Percentiles rank a stretch among this genome's conserved stretches.
These are phyloP conservation scores for Suillus decipiens DNA, from an alignment of 768 basidiomycete genomes.

Conservation along the genomic window DNA sequence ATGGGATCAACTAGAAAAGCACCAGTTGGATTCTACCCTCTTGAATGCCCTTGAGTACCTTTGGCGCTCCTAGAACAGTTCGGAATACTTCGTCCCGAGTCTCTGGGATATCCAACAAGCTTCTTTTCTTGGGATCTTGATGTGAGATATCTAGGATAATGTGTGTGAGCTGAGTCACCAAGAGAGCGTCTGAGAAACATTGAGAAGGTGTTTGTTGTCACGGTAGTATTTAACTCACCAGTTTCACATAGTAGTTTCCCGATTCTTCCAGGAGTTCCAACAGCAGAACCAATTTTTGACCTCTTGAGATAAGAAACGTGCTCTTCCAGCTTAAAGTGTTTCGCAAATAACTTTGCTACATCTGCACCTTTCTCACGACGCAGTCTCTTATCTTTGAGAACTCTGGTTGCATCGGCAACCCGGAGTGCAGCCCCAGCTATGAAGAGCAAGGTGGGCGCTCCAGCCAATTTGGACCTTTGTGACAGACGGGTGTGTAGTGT, in stretches of 20 bases:
- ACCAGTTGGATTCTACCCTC: slow-evolving; percentile 80
- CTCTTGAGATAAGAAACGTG: slow-evolving; percentile 81
- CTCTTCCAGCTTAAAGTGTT: slow-evolving; percentile 88
- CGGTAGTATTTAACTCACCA: slow-evolving; percentile 41
- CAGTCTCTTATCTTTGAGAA: slow-evolving; percentile 67
- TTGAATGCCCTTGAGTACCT: slow-evolving; percentile 61
- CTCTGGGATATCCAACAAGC: slow-evolving; percentile 80
- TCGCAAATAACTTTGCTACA: slow-evolving; percentile 94
- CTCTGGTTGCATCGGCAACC: slow-evolving; percentile 83
- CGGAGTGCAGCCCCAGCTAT: slow-evolving; percentile 88
- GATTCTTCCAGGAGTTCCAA: slow-evolving; percentile 89
- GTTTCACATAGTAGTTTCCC: slow-evolving; percentile 81
- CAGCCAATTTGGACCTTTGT: slow-evolving; percentile 74
- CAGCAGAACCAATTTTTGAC: slow-evolving; percentile 87
- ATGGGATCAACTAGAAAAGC: slow-evolving; percentile 53
- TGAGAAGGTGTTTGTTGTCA: slow-evolving; percentile 1
- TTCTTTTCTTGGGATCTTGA: slow-evolving; percentile 75
- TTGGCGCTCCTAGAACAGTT: slow-evolving; percentile 63
- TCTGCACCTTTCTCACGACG: slow-evolving; percentile 86
- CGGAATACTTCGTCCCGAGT: slow-evolving; percentile 81
- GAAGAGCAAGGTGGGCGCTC: slow-evolving; percentile 87
- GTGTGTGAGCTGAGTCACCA: slow-evolving; percentile 75
- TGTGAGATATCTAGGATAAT: slow-evolving; percentile 79
- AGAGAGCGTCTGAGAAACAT: slow-evolving; percentile 59
- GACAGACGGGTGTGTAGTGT: slow-evolving; percentile 66